phyloP scores from a whole-genome alignment of 345 rosid genomes.

The Pistacia integerrima region DNA sequence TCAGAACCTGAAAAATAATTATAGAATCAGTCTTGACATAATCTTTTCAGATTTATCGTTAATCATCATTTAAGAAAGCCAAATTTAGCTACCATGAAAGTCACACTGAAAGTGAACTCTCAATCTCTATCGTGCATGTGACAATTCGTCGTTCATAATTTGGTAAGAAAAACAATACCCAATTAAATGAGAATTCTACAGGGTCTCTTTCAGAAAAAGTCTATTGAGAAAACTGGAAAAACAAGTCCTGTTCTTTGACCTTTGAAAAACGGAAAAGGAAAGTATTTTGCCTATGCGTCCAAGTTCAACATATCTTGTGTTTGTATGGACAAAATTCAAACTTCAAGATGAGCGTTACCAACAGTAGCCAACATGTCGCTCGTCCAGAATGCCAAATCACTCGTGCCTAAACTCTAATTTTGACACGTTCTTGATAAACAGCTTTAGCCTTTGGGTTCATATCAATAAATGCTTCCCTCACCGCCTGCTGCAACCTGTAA shows the following conservation, averaged over 20 bases:
- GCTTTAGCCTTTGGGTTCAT: not conserved
- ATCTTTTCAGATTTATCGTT: too few relatives aligned
- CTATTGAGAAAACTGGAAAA: too few relatives aligned
- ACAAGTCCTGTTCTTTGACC: not conserved
- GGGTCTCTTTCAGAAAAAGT: not conserved
- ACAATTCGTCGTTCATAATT: too few relatives aligned
- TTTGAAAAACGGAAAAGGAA: not conserved
- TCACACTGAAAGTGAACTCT: too few relatives aligned
- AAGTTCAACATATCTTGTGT: too few relatives aligned
- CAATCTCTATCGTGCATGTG: too few relatives aligned
- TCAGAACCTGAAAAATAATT: not conserved
- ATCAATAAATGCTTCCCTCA: not conserved
- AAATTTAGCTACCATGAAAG: too few relatives aligned
- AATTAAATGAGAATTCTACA: too few relatives aligned
- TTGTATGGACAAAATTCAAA: not conserved
- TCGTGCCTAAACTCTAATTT: not conserved
- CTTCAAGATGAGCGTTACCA: not conserved
- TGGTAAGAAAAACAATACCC: too few relatives aligned
- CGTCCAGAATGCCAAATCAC: not conserved
- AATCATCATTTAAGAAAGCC: too few relatives aligned
- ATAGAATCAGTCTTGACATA: too few relatives aligned
- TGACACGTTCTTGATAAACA: not conserved
- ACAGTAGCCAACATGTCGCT: not conserved
- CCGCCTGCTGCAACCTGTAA: too few relatives aligned
- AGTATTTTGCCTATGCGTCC: not conserved